A percentile compares a stretch with the other conserved stretches of the same genome.
These are phyloP conservation scores for Gymnopilus dilepis DNA, from an alignment of 768 basidiomycete species.

Conservation along the genomic window DNA sequence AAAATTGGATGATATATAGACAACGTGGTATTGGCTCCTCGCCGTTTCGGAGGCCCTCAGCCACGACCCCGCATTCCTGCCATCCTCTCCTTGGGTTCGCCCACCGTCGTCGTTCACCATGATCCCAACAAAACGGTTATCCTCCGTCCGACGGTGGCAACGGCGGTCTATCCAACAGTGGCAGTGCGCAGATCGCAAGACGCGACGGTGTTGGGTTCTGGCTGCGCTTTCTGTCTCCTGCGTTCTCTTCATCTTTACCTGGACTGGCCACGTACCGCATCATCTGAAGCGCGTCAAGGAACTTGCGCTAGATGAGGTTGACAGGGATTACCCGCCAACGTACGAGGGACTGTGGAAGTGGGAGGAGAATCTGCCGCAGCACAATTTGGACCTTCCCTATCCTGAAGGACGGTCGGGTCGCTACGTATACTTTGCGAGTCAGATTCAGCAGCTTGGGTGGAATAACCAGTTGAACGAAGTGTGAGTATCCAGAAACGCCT, in stretches of 20 bases:
- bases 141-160: not conserved
- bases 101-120: not conserved
- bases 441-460: conserved; percentile 50
- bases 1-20: not conserved
- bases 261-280: not conserved
- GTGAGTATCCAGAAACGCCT: conserved; percentile 32
- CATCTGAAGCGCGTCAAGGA: not conserved
- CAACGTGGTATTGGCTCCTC: conserved; percentile 3
- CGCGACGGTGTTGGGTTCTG: not conserved
- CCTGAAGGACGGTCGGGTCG: conserved; percentile 55
- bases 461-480: conserved; percentile 60
- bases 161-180: not conserved
- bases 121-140: not conserved
- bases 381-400: conserved; percentile 49
- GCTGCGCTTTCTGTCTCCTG: not conserved
- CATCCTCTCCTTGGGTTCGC: not conserved
- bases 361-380: conserved; percentile 55
- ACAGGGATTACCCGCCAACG: conserved; percentile 21
- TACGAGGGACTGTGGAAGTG: conserved; percentile 37
- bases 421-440: conserved; percentile 54
- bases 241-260: not conserved
- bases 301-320: not conserved
- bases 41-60: not conserved
- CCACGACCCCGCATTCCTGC: not conserved
- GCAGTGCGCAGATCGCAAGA: not conserved